phyloP scores from a whole-genome alignment of 345 rosid species.

The Brassica napus region Da-Ae NC_063441.1:14783001-14783500 shows the following conservation, averaged over 20 bases:
- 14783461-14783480: neutral
- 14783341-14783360: conserved; percentile 65
- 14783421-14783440: conserved; percentile 54
- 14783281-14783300: conserved; percentile 51
- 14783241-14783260: conserved; percentile 66
- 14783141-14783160: conserved; percentile 59
- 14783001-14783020: neutral
- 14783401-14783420: conserved; percentile 36
- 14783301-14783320: conserved; percentile 56
- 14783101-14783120: conserved; percentile 72
- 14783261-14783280: conserved; percentile 66
- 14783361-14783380: conserved; percentile 80
- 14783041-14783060: conserved; percentile 87
- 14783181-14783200: conserved; percentile 69
- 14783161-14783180: conserved; percentile 38
- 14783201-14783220: conserved; percentile 84
- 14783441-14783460: conserved; percentile 38
- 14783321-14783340: conserved; percentile 51
- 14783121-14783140: conserved; percentile 51
- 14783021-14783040: neutral
- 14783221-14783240: conserved; percentile 85
- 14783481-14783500: neutral
- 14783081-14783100: conserved; percentile 77
- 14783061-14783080: conserved; percentile 96
- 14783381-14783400: conserved; percentile 25